Evolutionary conservation across 179 eudicot species (phyloP), one percentile per base, ranked within the genome.

Genomic region (Silene coronaria): DNA sequence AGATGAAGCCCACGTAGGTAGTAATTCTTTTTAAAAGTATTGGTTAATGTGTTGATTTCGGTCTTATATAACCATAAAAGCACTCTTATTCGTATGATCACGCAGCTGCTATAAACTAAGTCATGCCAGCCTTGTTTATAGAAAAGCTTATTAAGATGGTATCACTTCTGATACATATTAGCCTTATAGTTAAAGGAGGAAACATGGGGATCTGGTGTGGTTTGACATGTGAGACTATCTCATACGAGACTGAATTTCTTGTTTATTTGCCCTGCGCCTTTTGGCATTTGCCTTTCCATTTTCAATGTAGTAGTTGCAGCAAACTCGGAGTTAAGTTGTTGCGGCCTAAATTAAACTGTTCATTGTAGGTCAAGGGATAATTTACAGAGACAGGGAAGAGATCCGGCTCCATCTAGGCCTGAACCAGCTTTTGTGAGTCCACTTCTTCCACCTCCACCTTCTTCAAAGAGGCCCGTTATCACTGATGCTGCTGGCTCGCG

Each of bases 381-480:
- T 76, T 65, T 83, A 32, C 91, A 78, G 74, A 86, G 89, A 80
- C 84, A 61, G 71, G 85, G 82, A 53, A 78, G 79, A 61, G 89
- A 80, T 26, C 76, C 81, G 5, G 67, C 77, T 21, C 58, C 79
- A 64, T 70, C 75, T 4, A 76, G 70, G 45, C 81, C 57, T 17
- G 86, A 81, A 61, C 77, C 78, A 5, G 74, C 72, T 61, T 86
- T 71, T 27, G 84, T 78, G 55, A 89, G 67, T 70, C 96, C 98
- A 26, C 70, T 86, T 79, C 85, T 88, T 78, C 90, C 96, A 71
- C 91, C 98, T 21, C 97, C 96, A 60, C 91, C 96, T 63, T 76
- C 96, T 74, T 89, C 88, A 30, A 90, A 79, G 77, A 88, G 85
- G 55, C 87, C 97, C 2, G 79, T 76, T 22, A 45, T 59, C 64